Evolutionary conservation across 2,329 filamentous ascomycete species (phyloP).

Genomic region (Beauveria medogensis): DNA sequence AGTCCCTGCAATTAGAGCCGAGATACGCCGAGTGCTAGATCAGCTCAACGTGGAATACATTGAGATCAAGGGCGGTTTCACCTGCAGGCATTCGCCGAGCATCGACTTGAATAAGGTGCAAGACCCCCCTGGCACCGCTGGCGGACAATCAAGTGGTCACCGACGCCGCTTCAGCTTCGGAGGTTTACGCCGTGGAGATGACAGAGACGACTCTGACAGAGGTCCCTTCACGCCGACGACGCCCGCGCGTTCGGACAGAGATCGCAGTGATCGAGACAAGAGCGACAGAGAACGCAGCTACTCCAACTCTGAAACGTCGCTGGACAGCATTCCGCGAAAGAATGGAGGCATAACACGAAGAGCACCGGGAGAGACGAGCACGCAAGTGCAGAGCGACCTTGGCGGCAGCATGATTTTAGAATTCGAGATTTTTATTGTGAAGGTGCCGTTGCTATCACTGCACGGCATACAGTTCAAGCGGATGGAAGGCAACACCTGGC

Average conservation of each 20-base stretch:
- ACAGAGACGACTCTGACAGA: slow-evolving; percentile 53
- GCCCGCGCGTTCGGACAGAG: slow-evolving; percentile 35
- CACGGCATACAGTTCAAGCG: slow-evolving; percentile 99
- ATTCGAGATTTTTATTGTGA: slow-evolving; percentile 97
- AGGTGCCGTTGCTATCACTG: slow-evolving; percentile 83
- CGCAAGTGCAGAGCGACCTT: slow-evolving; percentile 83
- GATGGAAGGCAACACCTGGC: slow-evolving; percentile 90
- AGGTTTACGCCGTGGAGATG: slow-evolving; percentile 47
- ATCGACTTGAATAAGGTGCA: slow-evolving; percentile 73
- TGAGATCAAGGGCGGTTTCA: slow-evolving; percentile 91
- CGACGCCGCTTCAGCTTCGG: slow-evolving; percentile 78
- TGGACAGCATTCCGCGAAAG: slow-evolving; percentile 59
- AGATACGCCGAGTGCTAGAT: slow-evolving; percentile 83
- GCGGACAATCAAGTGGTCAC: slow-evolving; percentile 48
- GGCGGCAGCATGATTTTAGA: slow-evolving; percentile 76
- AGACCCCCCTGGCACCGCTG: slow-evolving; percentile 54
- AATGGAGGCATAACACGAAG: slow-evolving; percentile 44
- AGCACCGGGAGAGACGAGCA: slow-evolving; percentile 78
- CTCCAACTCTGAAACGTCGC: slow-evolving; percentile 79
- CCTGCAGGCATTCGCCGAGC: slow-evolving; percentile 78
- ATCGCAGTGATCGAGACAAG: slow-evolving; percentile 9
- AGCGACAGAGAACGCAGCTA: slow-evolving; percentile 56
- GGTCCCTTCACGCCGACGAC: slow-evolving; percentile 34
- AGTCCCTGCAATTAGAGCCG: slow-evolving; percentile 72
- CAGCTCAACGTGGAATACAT: slow-evolving; percentile 84